Percentiles rank a stretch among this genome's conserved stretches.
Conservation (phyloP, 2,329 filamentous ascomycete species). For the Akanthomyces lecanii region DNA sequence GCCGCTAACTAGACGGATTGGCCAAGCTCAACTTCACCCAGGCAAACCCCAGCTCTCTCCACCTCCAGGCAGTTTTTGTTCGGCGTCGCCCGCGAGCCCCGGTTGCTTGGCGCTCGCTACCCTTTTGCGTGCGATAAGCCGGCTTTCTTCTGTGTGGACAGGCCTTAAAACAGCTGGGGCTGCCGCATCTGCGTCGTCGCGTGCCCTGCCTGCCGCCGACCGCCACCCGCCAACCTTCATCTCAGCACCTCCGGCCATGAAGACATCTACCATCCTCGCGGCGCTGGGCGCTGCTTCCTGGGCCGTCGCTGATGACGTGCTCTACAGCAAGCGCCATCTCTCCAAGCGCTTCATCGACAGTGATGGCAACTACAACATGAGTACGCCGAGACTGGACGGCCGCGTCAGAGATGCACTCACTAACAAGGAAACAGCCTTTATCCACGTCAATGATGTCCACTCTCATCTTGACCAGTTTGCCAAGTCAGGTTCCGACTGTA, state of each 20-base stretch:
- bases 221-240: not conserved
- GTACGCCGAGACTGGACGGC: conserved; percentile 24
- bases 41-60: not conserved
- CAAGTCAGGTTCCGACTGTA: conserved; percentile 59
- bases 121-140: not conserved
- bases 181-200: not conserved
- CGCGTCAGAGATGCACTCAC: not conserved
- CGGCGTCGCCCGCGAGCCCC: not conserved
- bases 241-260: conserved; percentile 17
- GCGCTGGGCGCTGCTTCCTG: conserved; percentile 28
- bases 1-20: not conserved
- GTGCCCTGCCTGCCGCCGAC: not conserved
- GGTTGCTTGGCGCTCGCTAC: not conserved
- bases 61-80: not conserved
- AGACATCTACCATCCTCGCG: conserved; percentile 23
- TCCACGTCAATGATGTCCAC: conserved; percentile 67
- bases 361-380: conserved; percentile 51
- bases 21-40: not conserved
- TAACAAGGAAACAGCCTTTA: conserved; percentile 44
- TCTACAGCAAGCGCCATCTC: conserved; percentile 43
- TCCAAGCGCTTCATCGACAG: conserved; percentile 46
- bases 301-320: conserved; percentile 39
- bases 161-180: not conserved
- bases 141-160: not conserved
- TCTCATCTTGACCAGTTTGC: conserved; percentile 62